phyloP scores from a whole-genome alignment of 2,329 filamentous ascomycete species.

The Paecilomyces fulvus region DNA sequence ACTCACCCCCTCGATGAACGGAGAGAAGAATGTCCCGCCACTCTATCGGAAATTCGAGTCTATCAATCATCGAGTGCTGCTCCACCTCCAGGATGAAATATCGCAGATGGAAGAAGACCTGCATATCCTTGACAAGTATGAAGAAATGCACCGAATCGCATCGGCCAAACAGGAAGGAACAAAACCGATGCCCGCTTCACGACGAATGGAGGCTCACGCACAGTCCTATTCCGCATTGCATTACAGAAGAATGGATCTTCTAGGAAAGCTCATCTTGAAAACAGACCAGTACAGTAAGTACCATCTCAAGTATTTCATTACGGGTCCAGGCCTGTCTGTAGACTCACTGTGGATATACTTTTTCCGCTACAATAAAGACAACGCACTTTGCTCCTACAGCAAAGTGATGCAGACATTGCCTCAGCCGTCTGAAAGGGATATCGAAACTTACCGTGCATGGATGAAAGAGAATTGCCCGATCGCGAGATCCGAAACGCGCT shows the following conservation, averaged over 20 bases:
- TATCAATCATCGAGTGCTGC: conserved; percentile 70
- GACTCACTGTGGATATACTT: conserved; percentile 1
- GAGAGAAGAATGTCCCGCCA: conserved; percentile 38
- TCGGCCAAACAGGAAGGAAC: conserved; percentile 25
- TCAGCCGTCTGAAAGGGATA: conserved; percentile 38
- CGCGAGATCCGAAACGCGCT: conserved; percentile 43
- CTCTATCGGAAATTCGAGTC: conserved; percentile 77
- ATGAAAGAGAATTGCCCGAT: conserved; percentile 44
- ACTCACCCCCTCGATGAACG: conserved; percentile 20
- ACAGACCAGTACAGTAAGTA: conserved; percentile 53
- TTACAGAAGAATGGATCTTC: conserved; percentile 44
- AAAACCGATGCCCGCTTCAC: conserved; percentile 27
- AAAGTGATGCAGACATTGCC: conserved; percentile 39
- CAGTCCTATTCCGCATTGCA: conserved; percentile 47
- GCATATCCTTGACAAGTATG: conserved; percentile 55
- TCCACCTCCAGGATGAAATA: conserved; percentile 81
- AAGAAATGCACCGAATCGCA: conserved; percentile 30
- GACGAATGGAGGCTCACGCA: conserved; percentile 35
- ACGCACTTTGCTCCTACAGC: conserved; percentile 38
- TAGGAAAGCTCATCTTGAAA: conserved; percentile 49
- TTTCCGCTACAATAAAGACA: conserved; percentile 20
- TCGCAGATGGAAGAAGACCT: conserved; percentile 72
- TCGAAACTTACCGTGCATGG: conserved; percentile 46
- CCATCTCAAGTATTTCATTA: background rate
- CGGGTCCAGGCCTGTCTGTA: background rate